Conservation (phyloP, 139 green algal genomes). For the Volvox africanus region DNA sequence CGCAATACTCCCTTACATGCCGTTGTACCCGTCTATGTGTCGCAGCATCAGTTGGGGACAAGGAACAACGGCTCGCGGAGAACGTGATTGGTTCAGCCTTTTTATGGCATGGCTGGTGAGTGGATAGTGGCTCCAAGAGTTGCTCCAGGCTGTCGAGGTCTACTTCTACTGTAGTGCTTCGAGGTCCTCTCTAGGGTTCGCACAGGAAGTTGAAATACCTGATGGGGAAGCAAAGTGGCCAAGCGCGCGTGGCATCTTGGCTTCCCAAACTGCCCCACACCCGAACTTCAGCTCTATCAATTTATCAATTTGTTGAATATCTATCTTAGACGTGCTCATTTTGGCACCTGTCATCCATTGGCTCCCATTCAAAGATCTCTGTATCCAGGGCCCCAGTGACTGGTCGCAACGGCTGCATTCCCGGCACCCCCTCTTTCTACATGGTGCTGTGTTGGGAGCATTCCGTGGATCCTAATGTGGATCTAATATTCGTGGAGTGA, state of each 20-base stretch:
- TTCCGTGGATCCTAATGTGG: neutral
- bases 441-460: conserved; percentile 1
- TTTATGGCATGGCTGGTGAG: neutral
- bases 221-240: no score
- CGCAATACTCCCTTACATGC: neutral
- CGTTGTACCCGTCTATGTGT: neutral
- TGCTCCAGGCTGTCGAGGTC: no score
- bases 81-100: neutral
- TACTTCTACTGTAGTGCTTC: no score
- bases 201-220: no score
- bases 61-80: neutral
- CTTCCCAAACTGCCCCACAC: no score
- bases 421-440: neutral
- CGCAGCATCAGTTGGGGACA: neutral
- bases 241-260: no score
- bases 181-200: no score
- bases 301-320: neutral
- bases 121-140: no score
- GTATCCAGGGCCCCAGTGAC: neutral
- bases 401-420: neutral
- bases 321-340: no score
- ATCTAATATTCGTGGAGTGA: neutral
- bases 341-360: neutral
- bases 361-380: neutral
- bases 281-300: no score